phyloP scores from a whole-genome alignment of 2,329 filamentous ascomycete species.

The Pseudocercospora vitis region DNA sequence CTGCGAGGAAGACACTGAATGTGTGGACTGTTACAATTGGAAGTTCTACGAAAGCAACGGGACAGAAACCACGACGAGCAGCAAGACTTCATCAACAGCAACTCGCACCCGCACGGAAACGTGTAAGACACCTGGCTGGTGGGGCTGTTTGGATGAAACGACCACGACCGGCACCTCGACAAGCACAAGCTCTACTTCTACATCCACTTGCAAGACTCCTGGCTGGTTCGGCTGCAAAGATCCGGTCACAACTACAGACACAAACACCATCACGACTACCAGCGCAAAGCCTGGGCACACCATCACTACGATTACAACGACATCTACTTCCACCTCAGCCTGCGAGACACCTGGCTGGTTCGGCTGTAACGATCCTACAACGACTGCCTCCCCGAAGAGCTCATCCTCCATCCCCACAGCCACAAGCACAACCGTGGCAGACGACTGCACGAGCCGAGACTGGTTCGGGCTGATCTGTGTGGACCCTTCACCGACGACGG shows the following conservation, averaged over 20 bases:
- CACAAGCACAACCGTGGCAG: constrained; percentile 22
- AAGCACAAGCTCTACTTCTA: constrained; percentile 42
- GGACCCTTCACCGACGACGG: constrained; percentile 29
- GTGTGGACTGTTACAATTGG: constrained; percentile 88
- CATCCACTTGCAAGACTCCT: constrained; percentile 59
- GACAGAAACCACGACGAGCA: constrained; percentile 67
- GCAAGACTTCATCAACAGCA: constrained; percentile 54
- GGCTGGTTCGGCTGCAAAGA: constrained; percentile 69
- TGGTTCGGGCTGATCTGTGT: constrained; percentile 37
- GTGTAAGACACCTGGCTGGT: constrained; percentile 91
- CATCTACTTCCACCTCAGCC: constrained; percentile 68
- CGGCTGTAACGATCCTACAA: constrained; percentile 66
- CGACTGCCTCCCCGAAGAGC: constrained; percentile 35
- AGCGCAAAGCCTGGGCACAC: constrained; percentile 29
- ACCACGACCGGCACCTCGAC: constrained; percentile 41
- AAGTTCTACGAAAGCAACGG: constrained; percentile 93
- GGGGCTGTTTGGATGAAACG: constrained; percentile 70
- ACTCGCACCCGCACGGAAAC: constrained; percentile 75
- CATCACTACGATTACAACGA: constrained; percentile 40
- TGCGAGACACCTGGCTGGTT: constrained; percentile 93
- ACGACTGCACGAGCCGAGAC: constrained; percentile 29
- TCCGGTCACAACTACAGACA: constrained; percentile 44
- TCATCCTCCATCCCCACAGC: constrained; percentile 14
- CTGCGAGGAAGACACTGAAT: constrained; percentile 72
- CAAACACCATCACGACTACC: constrained; percentile 29